Evolutionary conservation across 108 stramenopile species (phyloP), one percentile per base, ranked within the genome.

Genomic region (Aurantiochytrium sp.): DNA sequence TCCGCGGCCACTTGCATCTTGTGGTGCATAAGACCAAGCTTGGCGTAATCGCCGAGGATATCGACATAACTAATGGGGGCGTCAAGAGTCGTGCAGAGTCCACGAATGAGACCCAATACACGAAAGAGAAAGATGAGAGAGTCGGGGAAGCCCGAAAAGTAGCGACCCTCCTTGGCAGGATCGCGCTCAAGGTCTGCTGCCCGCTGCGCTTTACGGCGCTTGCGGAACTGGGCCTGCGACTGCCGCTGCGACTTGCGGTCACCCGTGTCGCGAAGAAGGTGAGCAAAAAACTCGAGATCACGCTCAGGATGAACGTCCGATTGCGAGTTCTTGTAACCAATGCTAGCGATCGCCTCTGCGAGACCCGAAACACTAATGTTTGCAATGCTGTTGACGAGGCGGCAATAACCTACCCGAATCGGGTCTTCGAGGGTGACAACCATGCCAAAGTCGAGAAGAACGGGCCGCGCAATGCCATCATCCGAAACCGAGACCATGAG

Each of bases 391-490:
- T 83, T 53, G n/a, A 83, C 76, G 45, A 83, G 51, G 1, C 23
- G 44, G 76, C 49, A 47, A 83, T 83, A 88, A 29, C 59, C 88
- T 4, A 88, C 18, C 16, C 88, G 44, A 1, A 2, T 28, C 10
- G 25, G 5, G n/a, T 47, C 25, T 29, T 16, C 23, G 5, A 88
- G 60, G 4, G n/a, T 58, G 14, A 60, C 59, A 1, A 35, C 60
- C 58, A 88, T 69, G 5, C 88, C 88, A 69, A 88, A 88, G 64
- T 88, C 88, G 5, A 88, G 64, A 35, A 88, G 51, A 47, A 88
- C 49, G 14, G 88, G 60, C 14, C 88, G 60, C 25, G 25, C 44
- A 0, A 14, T 23, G 10, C 88, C 88, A 5, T 58, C 42, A 44
- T 59, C 59, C 19, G 88, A 58, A 16, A 58, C 23, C 5, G 42